Evolutionary conservation across 2,329 filamentous ascomycete genomes (phyloP).

Genomic region (Thielaviopsis populi): DNA sequence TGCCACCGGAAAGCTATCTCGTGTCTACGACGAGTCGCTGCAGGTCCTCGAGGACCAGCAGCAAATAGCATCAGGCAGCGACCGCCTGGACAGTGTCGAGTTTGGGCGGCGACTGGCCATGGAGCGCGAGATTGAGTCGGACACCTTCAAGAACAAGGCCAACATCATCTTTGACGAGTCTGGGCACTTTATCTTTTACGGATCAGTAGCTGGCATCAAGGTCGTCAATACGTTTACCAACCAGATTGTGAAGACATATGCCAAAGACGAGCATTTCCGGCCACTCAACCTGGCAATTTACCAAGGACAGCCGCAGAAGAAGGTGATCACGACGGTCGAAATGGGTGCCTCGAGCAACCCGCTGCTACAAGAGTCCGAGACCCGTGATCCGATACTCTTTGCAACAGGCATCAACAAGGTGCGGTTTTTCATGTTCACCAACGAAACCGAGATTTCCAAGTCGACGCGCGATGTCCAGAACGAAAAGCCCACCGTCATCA

Average conservation of each 20-base stretch:
- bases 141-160: slow-evolving; percentile 49
- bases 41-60: slow-evolving; percentile 87
- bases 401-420: slow-evolving; percentile 72
- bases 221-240: slow-evolving; percentile 95
- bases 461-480: slow-evolving; percentile 84
- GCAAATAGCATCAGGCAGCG: slow-evolving; percentile 69
- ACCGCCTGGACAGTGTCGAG: slow-evolving; percentile 76
- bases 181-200: slow-evolving; percentile 86
- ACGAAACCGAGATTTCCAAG: slow-evolving; percentile 70
- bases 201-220: slow-evolving; percentile 82
- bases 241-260: slow-evolving; percentile 77
- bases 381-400: slow-evolving; percentile 76
- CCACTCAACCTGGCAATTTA: slow-evolving; percentile 74
- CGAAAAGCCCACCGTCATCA: slow-evolving; percentile 57
- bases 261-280: slow-evolving; percentile 75
- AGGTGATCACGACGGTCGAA: slow-evolving; percentile 80
- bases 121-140: slow-evolving; percentile 70
- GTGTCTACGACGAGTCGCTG: slow-evolving; percentile 91
- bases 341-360: slow-evolving; percentile 96
- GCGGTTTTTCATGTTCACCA: slow-evolving; percentile 97
- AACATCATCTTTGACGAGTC: slow-evolving; percentile 95
- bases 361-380: slow-evolving; percentile 79
- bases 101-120: slow-evolving; percentile 78
- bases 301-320: slow-evolving; percentile 89
- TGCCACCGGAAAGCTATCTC: slow-evolving; percentile 67